Evolutionary conservation across 345 rosid genomes (phyloP), one percentile per base, ranked within the genome.

Genomic region (Eucalyptus cloeziana): DNA sequence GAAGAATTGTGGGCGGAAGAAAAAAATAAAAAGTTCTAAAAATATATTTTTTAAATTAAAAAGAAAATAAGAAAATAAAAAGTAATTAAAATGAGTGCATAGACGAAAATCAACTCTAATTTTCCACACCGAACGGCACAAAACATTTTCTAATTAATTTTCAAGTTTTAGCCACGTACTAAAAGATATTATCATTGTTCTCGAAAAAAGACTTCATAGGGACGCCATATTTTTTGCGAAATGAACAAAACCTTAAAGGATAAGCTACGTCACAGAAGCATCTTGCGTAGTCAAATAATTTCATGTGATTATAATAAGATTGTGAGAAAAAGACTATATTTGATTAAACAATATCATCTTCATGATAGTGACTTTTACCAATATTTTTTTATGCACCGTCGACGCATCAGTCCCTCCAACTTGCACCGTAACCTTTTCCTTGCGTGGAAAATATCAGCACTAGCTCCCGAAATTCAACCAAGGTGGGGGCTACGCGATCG

Each of bases 191-290:
- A 51, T 51, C 54, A 51, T 51, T 51, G 21, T 19, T 52, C 56
- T 52, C 10, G 7, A 52, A 52, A 52, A 52, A 52, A 2, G 10
- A 52, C 4, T 52, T 52, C 4, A 1, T 52, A 52, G 24, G 24
- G 19, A 52, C 4, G 19, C 2, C 2, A 19, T 52, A 52, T 19
- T 52, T 7, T 52, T 52, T 2, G 0, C 0, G 24, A 52, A 22
- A 52, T 52, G 56, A 52, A 19, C 56, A 1, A 19, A 52, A 19
- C 19, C 7, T 52, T 52, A 52, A 24, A 56, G 30, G 13, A 56
- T 56, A 56, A 56, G 62, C 11, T 56, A 56, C 62, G 0, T 56
- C 62, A 56, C 30, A 56, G 2, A 27, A 24, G 10, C 62, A 56
- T 56, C 13, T 56, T 56, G 30, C 62, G 50, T 24, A 22, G 62